Evolutionary conservation across 208 protist species (phyloP), one percentile per base, ranked within the genome.

Genomic region (Borovskyia barvae): DNA sequence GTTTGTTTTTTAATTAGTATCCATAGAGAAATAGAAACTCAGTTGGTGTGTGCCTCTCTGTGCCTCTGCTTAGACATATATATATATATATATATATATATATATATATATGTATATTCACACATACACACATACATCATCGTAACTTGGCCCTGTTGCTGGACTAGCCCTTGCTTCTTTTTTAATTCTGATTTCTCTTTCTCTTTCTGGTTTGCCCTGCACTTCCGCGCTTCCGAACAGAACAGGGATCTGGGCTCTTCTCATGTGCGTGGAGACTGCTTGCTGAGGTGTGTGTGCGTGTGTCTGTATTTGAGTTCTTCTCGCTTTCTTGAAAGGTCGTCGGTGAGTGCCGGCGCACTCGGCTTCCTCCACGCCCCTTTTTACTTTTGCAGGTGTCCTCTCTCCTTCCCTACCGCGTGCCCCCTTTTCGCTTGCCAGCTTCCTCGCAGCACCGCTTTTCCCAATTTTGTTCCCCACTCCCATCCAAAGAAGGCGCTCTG

Each of bases 231-330:
- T n/a, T n/a, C n/a, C n/a, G n/a, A n/a, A n/a, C n/a, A n/a, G n/a
- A n/a, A n/a, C n/a, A n/a, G n/a, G n/a, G n/a, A n/a, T n/a, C n/a
- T n/a, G n/a, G n/a, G n/a, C n/a, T n/a, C n/a, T n/a, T n/a, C n/a
- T n/a, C n/a, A n/a, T n/a, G n/a, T n/a, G n/a, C n/a, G n/a, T n/a
- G n/a, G n/a, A n/a, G n/a, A n/a, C n/a, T n/a, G n/a, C 1, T 51
- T 51, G 67, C 66, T 43, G 48, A 48, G 7, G 51, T 28, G 41
- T 65, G 43, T 61, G 15, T 41, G 0, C 37, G 30, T 22, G 9
- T 37, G 25, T 42, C 36, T 41, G 32, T 60, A 26, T 50, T 53
- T 49, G 54, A 53, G 20, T 43, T 48, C 61, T 54, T 24, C 29
- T 24, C 7, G 5, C 37, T 61, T 66, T 55, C 17, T 45, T 53